Evolutionary conservation across 176 grass and related monocot genomes (phyloP), one percentile per base, ranked within the genome.

Genomic region (Carex parvula): DNA sequence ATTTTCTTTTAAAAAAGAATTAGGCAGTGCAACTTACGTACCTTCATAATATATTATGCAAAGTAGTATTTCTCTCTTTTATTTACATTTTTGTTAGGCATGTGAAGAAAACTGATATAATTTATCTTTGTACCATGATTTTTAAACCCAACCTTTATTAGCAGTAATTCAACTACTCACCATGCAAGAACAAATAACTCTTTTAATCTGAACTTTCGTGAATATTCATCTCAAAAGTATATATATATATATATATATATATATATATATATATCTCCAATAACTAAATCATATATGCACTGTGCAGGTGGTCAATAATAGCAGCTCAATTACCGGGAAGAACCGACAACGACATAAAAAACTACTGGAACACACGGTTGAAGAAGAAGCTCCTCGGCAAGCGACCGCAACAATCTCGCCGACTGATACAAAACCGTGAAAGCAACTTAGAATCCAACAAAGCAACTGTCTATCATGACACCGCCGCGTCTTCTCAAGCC

Each of bases 341-440:
- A 74, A 99, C 96, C 12, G 96, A 99, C 64, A 99, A 99, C 70
- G 96, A 99, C 85, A 99, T 99, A 85, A 99, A 99, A 87, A 99
- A 99, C 84, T 95, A 99, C 76, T 99, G 96, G 96, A 99, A 99
- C 93, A 99, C 96, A 66, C 87, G 83, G 90, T 89, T 99, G 14
- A 99, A 95, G 96, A 99, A 99, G 88, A 99, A 99, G 83, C 87
- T 99, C 57, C 86, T 99, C 2, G 96, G 93, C 22, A 98, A 94
- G 79, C 87, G 86, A 41, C 78, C 85, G 0, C 84, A 86, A 1
- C 82, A 87, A 2, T 91, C 89, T 0, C 91, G 89, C 77, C 88
- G 91, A n/a, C 41, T 82, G 0, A 55, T 66, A 24, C 79, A 70
- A 3, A 87, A 59, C 84, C 81, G 85, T 33, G 85, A 90, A 2